phyloP scores from a whole-genome alignment of 140 eudicot species.

The Anethum foeniculum region DNA sequence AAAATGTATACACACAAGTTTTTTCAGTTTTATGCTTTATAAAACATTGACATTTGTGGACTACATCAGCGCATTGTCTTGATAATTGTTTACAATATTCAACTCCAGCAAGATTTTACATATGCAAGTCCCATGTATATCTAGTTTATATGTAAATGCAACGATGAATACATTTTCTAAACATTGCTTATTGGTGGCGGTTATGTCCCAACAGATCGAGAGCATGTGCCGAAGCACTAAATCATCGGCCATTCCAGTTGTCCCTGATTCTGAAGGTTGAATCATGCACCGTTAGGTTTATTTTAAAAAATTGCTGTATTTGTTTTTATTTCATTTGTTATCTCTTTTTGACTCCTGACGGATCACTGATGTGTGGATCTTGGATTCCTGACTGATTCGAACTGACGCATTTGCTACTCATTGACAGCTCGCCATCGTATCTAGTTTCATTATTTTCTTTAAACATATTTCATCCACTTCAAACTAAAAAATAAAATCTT shows the following conservation, averaged over 20 bases:
- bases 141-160: not conserved
- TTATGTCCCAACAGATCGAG: conserved; percentile 61
- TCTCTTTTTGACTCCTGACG: not conserved
- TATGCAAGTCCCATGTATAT: not conserved
- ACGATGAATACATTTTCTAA: not conserved
- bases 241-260: conserved; percentile 77
- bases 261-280: conserved; percentile 91
- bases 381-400: not conserved
- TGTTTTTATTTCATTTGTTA: not conserved
- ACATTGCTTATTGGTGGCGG: not conserved
- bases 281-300: not conserved
- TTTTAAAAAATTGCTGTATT: not conserved
- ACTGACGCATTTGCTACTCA: not conserved
- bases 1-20: not conserved
- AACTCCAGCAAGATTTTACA: not conserved
- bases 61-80: not conserved
- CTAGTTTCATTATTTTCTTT: not conserved
- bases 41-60: not conserved
- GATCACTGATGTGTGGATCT: conserved; percentile 2
- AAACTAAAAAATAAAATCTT: not conserved
- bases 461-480: not conserved
- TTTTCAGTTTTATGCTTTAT: not conserved
- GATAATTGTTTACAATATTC: not conserved
- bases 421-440: not conserved
- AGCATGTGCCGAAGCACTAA: conserved; percentile 63